Percentiles rank a stretch among this genome's conserved stretches.
phyloP scores from a whole-genome alignment of 495 filamentous ascomycete species.

The Cercophora samala region DNA sequence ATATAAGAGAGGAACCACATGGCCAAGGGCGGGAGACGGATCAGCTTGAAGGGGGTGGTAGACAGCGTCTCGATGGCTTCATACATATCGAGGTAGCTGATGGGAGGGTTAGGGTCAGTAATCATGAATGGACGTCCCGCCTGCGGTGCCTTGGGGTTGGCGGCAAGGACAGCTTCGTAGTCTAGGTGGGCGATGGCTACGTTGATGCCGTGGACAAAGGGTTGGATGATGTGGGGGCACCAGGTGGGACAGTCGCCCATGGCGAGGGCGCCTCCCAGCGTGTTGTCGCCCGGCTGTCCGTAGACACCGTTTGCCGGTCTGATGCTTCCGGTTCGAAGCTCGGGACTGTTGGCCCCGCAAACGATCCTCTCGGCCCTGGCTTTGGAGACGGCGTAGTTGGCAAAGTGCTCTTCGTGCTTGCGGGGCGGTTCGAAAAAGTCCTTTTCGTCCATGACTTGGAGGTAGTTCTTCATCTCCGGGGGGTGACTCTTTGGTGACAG shows the following conservation, averaged over 20 bases:
- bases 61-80: constrained; percentile 29
- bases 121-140: constrained; percentile 43
- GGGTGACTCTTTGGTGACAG: constrained; percentile 17
- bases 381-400: constrained; percentile 57
- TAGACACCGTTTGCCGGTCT: constrained; percentile 59
- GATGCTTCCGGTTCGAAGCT: constrained; percentile 55
- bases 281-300: constrained; percentile 53
- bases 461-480: constrained; percentile 35
- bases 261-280: constrained; percentile 42
- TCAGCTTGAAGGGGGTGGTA: constrained; percentile 30
- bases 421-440: constrained; percentile 46
- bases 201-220: constrained; percentile 57
- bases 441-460: constrained; percentile 46
- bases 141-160: constrained; percentile 25
- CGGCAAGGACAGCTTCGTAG: constrained; percentile 45
- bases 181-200: constrained; percentile 57
- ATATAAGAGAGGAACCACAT: constrained; percentile 48
- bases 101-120: constrained; percentile 42
- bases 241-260: constrained; percentile 44
- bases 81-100: constrained; percentile 31
- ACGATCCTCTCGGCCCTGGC: constrained; percentile 51
- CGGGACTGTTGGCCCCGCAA: constrained; percentile 42
- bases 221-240: constrained; percentile 49
- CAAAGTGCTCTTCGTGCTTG: constrained; percentile 51
- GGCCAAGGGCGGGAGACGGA: constrained; percentile 41